Percentiles rank a stretch among this genome's conserved stretches.
These are phyloP conservation scores for Prasinococcaceae sp. DNA, from an alignment of 139 green algal species.

Conservation along the genomic window DNA sequence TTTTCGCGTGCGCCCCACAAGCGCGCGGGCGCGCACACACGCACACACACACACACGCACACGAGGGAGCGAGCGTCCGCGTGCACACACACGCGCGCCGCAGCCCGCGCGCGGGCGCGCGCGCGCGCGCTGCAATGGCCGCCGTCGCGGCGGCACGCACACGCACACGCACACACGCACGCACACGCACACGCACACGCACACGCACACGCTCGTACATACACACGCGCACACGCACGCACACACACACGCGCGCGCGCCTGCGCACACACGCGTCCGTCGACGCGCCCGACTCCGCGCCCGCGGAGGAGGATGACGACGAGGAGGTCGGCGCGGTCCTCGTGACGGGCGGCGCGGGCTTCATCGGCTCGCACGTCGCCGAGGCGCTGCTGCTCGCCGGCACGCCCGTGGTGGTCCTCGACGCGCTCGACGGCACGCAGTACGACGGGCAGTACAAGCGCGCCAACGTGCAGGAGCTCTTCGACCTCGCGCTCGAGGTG, in stretches of 20 bases:
- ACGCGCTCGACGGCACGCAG: too few relatives aligned
- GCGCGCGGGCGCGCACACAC: too few relatives aligned
- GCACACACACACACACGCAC: too few relatives aligned
- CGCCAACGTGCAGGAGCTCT: neutral
- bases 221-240: neutral
- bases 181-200: neutral
- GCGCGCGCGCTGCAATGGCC: too few relatives aligned
- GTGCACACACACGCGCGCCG: too few relatives aligned
- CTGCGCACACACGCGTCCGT: neutral
- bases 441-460: neutral
- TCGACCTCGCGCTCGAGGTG: neutral
- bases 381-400: slow-evolving; percentile 1
- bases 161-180: neutral
- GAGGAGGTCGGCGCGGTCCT: neutral
- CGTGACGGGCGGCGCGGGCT: slow-evolving; percentile 11
- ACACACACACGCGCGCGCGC: neutral
- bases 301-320: neutral
- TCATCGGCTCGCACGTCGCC: slow-evolving; percentile 7
- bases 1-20: too few relatives aligned
- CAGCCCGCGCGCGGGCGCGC: too few relatives aligned
- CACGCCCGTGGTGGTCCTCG: slow-evolving; percentile 2
- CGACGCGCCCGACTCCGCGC: neutral
- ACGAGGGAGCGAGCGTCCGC: too few relatives aligned
- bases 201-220: neutral
- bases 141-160: too few relatives aligned